Evolutionary conservation across 352 stramenopile species (phyloP), one percentile per base, ranked within the genome.

Genomic region (Peronosclerospora sorghi): DNA sequence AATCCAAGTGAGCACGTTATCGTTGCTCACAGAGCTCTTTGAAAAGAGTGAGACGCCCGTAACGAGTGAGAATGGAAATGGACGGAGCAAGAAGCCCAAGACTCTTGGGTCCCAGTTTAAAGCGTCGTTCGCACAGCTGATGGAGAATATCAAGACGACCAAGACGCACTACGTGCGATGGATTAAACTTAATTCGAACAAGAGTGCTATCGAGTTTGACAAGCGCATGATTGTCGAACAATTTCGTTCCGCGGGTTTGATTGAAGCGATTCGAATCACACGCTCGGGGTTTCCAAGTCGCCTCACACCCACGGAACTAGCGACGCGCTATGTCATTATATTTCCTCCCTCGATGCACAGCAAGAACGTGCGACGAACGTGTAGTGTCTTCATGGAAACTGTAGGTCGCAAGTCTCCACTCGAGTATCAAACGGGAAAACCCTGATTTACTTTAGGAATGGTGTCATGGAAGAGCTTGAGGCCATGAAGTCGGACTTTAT

Each of bases 391-490:
- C 51, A 89, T 94, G 79, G 59, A 54, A 10, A 75, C 75, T 10
- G 90, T 91, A 28, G 82, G 80, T 15, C 76, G 79, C 15, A 84
- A 88, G 58, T 73, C 78, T 9, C 81, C 81, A 5, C 51, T 94
- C 13, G 82, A 94, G 54, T 94, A 86, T 35, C 82, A 94, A 44
- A 92, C 92, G 72, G 82, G 27, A 97, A 97, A 54, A 97, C 85
- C n/a, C 74, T 94, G 13, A 79, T 97, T 14, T 98, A 97, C 73
- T 97, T 97, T 65, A 94, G 94, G 63, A 87, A 90, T 37, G 92
- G 92, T 39, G 88, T 95, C 20, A 85, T 97, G 62, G 94, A 98
- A 62, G 73, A 86, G 50, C 71, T 97, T 12, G 94, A 98, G 62
- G 81, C 78, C 13, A 90, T 94, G 78, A 94, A 94, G 62, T 91